Conservation (phyloP, 306 rosid species). For the Pyrus communis region DNA sequence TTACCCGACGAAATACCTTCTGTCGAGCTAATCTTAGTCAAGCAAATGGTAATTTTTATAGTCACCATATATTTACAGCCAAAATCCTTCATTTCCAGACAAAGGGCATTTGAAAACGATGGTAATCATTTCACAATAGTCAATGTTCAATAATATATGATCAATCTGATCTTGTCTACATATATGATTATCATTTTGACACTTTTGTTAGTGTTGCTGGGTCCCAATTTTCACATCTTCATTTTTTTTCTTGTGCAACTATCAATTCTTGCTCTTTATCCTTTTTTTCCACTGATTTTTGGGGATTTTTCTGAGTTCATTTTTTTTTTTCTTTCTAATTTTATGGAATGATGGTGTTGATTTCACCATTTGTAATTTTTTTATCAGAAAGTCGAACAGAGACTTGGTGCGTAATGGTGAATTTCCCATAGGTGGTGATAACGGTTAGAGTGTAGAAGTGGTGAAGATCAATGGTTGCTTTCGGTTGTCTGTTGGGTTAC, state of each 20-base stretch:
- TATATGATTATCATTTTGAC: too few relatives aligned
- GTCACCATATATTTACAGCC: too few relatives aligned
- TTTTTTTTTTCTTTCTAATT: not conserved
- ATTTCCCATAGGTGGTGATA: slow-evolving; percentile 40
- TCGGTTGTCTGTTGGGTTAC: slow-evolving; percentile 44
- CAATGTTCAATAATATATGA: too few relatives aligned
- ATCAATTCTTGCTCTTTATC: slow-evolving; percentile 3
- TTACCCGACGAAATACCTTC: too few relatives aligned
- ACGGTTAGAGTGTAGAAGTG: slow-evolving; percentile 58
- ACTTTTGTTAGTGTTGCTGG: too few relatives aligned
- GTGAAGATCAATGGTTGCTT: slow-evolving; percentile 73
- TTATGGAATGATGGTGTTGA: slow-evolving; percentile 1
- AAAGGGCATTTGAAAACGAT: too few relatives aligned
- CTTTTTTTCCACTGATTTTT: not conserved
- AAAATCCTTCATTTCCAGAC: too few relatives aligned
- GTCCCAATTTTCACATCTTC: not conserved
- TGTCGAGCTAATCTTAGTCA: too few relatives aligned
- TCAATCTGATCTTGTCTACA: too few relatives aligned
- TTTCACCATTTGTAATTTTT: not conserved
- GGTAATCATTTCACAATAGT: too few relatives aligned
- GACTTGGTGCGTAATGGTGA: slow-evolving; percentile 1
- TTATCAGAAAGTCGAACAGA: not conserved
- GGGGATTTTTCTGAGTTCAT: not conserved
- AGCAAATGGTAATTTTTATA: too few relatives aligned
- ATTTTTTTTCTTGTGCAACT: slow-evolving; percentile 16